A percentile compares a stretch with the other conserved stretches of the same genome.
These are phyloP conservation scores for Colletotrichum eremochloae DNA, from an alignment of 2,329 filamentous ascomycete genomes.

Conservation along the genomic window DNA sequence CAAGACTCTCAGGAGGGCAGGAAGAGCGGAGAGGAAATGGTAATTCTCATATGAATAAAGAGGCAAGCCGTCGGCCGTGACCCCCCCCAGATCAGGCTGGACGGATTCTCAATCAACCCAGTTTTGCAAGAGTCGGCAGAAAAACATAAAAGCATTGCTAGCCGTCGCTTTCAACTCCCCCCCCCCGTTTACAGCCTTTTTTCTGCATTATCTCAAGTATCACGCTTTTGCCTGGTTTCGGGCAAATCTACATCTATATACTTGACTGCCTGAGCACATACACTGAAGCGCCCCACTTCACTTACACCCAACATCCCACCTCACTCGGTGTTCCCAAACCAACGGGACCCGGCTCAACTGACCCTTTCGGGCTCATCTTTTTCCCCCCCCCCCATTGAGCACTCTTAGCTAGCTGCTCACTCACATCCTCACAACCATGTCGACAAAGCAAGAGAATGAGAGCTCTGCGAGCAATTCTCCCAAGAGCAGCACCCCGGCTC, in stretches of 20 bases:
- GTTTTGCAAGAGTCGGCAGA: conserved; percentile 24
- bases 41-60: conserved; percentile 41
- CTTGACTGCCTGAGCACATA: too few species aligned
- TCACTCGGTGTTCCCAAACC: conserved; percentile 7
- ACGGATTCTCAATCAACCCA: conserved; percentile 22
- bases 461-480: conserved; percentile 61
- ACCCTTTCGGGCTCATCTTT: conserved; percentile 6
- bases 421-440: conserved; percentile 41
- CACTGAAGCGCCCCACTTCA: conserved; percentile 18
- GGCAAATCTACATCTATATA: conserved; percentile 15
- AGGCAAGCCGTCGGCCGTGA: conserved; percentile 36
- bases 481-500: conserved; percentile 66
- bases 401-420: conserved; percentile 8
- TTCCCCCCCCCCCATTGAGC: conserved; percentile 24
- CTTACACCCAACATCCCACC: conserved; percentile 32
- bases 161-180: conserved; percentile 18
- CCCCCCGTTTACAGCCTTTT: neutral
- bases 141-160: conserved; percentile 41
- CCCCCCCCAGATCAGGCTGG: conserved; percentile 28
- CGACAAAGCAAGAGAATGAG: conserved; percentile 45
- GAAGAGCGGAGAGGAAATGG: conserved; percentile 43
- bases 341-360: conserved; percentile 21
- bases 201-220: conserved; percentile 22
- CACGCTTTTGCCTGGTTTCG: conserved; percentile 25
- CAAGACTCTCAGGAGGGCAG: conserved; percentile 38